A percentile compares a stretch with the other conserved stretches of the same genome.
These are phyloP conservation scores for Asterochloris sp. DNA, from an alignment of 139 green algal species.

Conservation along the genomic window DNA sequence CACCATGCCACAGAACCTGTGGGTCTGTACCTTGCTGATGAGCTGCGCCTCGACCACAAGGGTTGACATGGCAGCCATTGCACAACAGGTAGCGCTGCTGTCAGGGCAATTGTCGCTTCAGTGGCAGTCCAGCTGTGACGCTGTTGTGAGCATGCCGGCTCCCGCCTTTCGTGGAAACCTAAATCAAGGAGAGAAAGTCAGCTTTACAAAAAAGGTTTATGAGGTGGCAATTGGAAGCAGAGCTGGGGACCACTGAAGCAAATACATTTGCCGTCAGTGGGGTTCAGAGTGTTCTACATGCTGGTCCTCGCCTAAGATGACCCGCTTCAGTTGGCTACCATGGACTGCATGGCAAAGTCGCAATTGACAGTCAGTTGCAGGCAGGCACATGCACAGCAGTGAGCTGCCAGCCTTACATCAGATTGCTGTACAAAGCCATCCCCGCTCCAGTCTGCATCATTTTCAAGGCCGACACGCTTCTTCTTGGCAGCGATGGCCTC, in stretches of 20 bases:
- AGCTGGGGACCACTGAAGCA: too few relatives aligned
- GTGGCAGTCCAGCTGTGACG: too few relatives aligned
- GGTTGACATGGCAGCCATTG: too few relatives aligned
- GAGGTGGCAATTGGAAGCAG: neutral
- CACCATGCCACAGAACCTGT: too few relatives aligned
- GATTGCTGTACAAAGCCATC: constrained; percentile 87
- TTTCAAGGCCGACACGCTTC: constrained; percentile 62
- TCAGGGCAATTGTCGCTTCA: too few relatives aligned
- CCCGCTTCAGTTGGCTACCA: constrained; percentile 60
- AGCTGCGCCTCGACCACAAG: too few relatives aligned
- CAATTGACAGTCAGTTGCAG: constrained; percentile 30
- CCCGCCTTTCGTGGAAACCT: too few relatives aligned
- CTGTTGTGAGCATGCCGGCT: too few relatives aligned
- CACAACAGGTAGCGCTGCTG: too few relatives aligned
- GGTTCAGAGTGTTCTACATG: neutral
- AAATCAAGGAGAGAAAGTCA: neutral
- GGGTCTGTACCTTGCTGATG: too few relatives aligned
- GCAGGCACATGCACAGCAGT: too few relatives aligned
- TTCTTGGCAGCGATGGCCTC: constrained; percentile 76
- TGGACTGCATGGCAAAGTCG: constrained; percentile 47
- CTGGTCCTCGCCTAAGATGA: neutral
- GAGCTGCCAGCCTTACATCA: constrained; percentile 17
- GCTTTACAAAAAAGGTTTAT: neutral
- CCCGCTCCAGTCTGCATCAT: constrained; percentile 91
- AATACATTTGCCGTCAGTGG: neutral